Evolutionary conservation across 2,329 filamentous ascomycete species (phyloP).

Genomic region (Colletotrichum theobromicola): DNA sequence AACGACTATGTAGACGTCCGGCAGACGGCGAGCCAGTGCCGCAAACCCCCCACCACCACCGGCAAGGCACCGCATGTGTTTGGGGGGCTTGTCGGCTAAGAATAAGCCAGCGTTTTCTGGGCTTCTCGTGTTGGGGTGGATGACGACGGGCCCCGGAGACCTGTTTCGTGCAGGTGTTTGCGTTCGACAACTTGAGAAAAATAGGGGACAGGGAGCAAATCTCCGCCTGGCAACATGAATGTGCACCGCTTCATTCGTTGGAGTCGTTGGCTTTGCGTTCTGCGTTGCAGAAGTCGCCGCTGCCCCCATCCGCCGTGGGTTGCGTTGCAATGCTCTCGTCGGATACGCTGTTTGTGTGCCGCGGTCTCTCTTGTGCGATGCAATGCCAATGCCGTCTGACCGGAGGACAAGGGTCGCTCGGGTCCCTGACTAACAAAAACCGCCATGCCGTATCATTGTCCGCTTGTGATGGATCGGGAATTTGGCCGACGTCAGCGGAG

Average conservation of each 20-base stretch:
- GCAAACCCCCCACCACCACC: neutral
- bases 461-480: neutral
- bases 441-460: neutral
- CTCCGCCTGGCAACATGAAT: neutral
- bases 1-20: neutral
- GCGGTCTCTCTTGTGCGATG: neutral
- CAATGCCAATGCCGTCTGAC: neutral
- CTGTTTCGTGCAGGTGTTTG: neutral
- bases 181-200: neutral
- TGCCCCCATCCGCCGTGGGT: neutral
- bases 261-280: neutral
- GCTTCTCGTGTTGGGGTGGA: neutral
- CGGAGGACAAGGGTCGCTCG: neutral
- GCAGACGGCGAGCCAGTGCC: neutral
- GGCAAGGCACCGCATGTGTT: neutral
- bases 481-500: conserved; percentile 15
- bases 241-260: neutral
- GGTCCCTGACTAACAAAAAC: conserved; percentile 2
- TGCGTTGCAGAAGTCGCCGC: neutral
- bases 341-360: neutral
- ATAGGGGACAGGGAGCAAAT: neutral
- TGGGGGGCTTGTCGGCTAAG: neutral
- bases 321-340: neutral
- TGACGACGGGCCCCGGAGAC: neutral
- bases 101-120: neutral